Percentiles rank a stretch among this genome's conserved stretches.
Conservation (phyloP, 345 rosid genomes). For the Eucalyptus regnans region DNA sequence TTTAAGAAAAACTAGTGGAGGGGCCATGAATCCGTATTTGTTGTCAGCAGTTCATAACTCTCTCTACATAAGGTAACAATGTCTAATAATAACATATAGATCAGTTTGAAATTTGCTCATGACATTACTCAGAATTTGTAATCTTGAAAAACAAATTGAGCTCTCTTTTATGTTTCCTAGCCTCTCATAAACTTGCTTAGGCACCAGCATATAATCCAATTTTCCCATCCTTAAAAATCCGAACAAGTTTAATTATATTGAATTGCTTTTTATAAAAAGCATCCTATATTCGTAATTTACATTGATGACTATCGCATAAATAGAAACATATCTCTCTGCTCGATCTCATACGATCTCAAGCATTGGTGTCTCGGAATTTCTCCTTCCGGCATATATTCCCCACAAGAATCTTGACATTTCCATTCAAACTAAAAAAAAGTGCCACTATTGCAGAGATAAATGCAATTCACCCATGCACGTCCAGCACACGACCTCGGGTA, state of each 20-base stretch:
- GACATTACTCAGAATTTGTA: not conserved
- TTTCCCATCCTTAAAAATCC: not conserved
- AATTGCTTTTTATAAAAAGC: not conserved
- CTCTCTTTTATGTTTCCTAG: not conserved
- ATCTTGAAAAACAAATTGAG: not conserved
- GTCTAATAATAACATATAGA: not conserved
- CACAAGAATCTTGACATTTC: not conserved
- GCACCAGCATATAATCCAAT: not conserved
- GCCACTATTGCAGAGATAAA: not conserved
- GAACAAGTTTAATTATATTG: not conserved
- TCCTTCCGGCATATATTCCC: not conserved
- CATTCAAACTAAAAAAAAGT: not conserved
- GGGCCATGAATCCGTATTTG: not conserved
- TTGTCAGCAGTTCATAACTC: not conserved
- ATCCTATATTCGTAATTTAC: not conserved
- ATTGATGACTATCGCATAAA: not conserved
- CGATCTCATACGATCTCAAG: not conserved
- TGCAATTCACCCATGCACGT: not conserved
- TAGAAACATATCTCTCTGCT: not conserved
- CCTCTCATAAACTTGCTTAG: not conserved
- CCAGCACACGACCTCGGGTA: not conserved
- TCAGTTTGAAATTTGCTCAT: not conserved
- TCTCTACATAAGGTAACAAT: not conserved
- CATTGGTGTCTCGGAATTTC: not conserved
- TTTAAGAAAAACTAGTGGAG: not conserved